Base-by-base conservation (phyloP, 2,329 filamentous ascomycete genomes). In the Penicillium sp. region DNA sequence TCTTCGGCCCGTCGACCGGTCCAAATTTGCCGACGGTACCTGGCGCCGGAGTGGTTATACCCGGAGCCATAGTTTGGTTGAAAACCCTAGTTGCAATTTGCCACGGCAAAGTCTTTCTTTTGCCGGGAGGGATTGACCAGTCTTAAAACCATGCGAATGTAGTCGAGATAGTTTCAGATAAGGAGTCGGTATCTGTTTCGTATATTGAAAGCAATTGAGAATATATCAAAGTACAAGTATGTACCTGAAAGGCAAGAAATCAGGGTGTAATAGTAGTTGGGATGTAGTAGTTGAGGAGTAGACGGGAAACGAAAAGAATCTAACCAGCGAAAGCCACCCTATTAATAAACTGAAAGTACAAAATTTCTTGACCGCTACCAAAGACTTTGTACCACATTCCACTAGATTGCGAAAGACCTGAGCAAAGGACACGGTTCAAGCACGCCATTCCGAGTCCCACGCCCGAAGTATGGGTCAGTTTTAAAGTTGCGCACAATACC, bases 361-460 rank as follows among this genome's bases (percentile, higher is more conserved):
- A 27, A 46, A 48, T 39, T 34, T 33, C 33, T 33, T 34, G 43
- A 59, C 58, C 56, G 58, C 55, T 57, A 55, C 51, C 49, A 49
- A 46, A 51, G 37, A 42, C 26, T 33, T 54, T 52, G 56, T 62
- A 53, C 54, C 60, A 63, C 53, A 56, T 60, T 56, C 53, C 49
- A 26, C 18, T 18, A 21, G 43, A 62, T 62, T 59, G 53, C 53
- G 54, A 53, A 51, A 51, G 34, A 41, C 20, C 45, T 54, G 42
- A 53, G 51, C 39, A 50, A 51, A 51, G 18, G 45, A 33, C 15
- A 37, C 36, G 46, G 42, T 39, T 37, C 21, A 29, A 55, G 59
- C 60, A 63, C 60, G 60, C 59, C 41, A 62, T 63, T 17, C 23
- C 37, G 29, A 40, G 51, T 50, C 44, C 49, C 51, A 46, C 45